Evolutionary conservation across 179 eudicot species (phyloP), one percentile per base, ranked within the genome.

Genomic region (Dionaea muscipula): DNA sequence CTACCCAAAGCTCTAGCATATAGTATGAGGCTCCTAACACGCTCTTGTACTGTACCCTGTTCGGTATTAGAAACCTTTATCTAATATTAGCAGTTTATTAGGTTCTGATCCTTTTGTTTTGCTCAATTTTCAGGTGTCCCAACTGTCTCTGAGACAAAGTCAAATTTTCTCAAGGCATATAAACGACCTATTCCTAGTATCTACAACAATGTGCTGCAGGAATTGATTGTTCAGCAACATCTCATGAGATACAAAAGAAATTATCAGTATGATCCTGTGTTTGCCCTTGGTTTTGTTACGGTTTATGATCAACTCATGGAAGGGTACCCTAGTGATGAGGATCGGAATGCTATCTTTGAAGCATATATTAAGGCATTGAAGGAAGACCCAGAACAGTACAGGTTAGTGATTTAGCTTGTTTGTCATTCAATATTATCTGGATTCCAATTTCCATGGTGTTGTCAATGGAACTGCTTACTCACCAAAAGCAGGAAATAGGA

Each of bases 241-340:
- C 62, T 91, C 46, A 77, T 79, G 84, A 82, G 81, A 71, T 91
- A 87, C 78, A 87, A 91, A 72, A 84, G 27, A 69, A 71, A 86
- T 1, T 81, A 78, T 57, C 69, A 67, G 15, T 91, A 91, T 57
- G 95, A 86, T 74, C 81, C 95, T 26, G 88, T 91, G 38, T 91
- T 87, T 72, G 98, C 98, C 35, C 94, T 91, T 48, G 98, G 98
- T 49, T 91, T 87, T 75, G 95, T 91, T 51, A 91, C 98, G 10
- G 86, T 91, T 26, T 91, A 82, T 68, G 98, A 91, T 75, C 95
- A 82, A 71, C 83, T 91, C 35, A 87, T 91, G 98, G 98, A 91
- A 16, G 98, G 94, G 12, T 91, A 91, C 68, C 98, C 91, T 8
- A 81, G 83, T 66, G 84, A 84, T 65, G 91, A 77, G 62, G 98